phyloP scores from a whole-genome alignment of 345 rosid species.

The Salix suchowensis region DNA sequence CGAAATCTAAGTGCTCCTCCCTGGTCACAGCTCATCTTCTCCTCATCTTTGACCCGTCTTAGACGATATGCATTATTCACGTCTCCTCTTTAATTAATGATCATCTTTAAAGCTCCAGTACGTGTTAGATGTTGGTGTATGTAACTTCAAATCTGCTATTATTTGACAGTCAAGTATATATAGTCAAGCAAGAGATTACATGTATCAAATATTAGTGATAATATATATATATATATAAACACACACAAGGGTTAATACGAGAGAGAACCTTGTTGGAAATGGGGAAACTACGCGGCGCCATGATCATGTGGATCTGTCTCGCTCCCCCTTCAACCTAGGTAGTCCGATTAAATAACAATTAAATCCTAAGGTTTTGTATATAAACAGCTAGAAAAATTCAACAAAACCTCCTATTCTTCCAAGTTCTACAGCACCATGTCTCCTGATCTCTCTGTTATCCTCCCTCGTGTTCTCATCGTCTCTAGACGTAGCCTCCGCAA shows the following conservation, averaged over 20 bases:
- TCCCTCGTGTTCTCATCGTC: constrained; percentile 28
- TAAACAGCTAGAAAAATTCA: constrained; percentile 9
- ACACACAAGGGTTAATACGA: not conserved
- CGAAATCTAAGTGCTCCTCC: no score
- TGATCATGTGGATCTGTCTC: not conserved
- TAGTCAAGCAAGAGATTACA: no score
- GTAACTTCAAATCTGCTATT: no score
- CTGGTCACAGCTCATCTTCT: not conserved
- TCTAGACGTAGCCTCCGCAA: constrained; percentile 27
- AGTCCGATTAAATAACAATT: not conserved
- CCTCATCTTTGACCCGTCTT: constrained; percentile 28
- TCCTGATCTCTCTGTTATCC: constrained; percentile 15
- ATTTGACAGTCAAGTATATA: no score
- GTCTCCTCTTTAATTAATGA: not conserved
- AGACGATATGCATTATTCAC: constrained; percentile 1
- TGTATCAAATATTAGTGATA: no score
- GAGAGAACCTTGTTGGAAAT: not conserved
- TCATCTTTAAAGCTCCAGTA: not conserved
- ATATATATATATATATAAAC: no score
- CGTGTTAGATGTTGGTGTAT: not conserved
- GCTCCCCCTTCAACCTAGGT: not conserved
- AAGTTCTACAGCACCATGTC: not conserved
- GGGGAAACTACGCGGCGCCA: constrained; percentile 18
- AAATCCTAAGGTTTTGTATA: not conserved
- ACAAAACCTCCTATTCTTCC: not conserved